These are phyloP conservation scores for Ophiostoma ulmi DNA, from an alignment of 2,329 filamentous ascomycete genomes.

Conservation along the genomic window DNA sequence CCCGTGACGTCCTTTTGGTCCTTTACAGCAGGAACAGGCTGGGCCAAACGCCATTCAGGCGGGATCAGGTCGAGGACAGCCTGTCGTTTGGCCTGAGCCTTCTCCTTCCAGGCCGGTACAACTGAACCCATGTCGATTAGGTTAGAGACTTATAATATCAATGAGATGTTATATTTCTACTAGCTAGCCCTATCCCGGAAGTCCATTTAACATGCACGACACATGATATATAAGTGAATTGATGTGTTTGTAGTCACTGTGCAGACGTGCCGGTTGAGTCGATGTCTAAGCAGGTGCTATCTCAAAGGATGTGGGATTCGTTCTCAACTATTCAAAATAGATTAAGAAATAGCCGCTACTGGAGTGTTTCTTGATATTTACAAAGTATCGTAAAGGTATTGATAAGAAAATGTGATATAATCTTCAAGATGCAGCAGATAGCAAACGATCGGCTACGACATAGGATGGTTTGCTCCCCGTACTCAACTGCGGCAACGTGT, in stretches of 20 bases:
- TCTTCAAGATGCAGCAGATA: background rate
- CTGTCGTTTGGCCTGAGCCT: conserved; percentile 22
- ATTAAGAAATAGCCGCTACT: too few species aligned
- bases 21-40: conserved; percentile 15
- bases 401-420: background rate
- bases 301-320: too few species aligned
- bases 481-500: background rate
- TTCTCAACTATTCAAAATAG: too few species aligned
- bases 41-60: conserved; percentile 18
- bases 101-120: conserved; percentile 18
- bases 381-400: background rate
- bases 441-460: background rate
- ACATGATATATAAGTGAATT: background rate
- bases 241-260: background rate
- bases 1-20: background rate
- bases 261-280: background rate
- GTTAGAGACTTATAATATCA: too few species aligned
- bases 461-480: background rate
- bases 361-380: too few species aligned
- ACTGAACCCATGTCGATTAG: background rate
- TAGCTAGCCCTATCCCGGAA: background rate
- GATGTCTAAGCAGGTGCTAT: too few species aligned
- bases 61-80: conserved; percentile 22
- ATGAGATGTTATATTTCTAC: too few species aligned
- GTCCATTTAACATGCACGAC: background rate